Conservation (phyloP, 345 rosid species). For the Eucalyptus curtisii region DNA sequence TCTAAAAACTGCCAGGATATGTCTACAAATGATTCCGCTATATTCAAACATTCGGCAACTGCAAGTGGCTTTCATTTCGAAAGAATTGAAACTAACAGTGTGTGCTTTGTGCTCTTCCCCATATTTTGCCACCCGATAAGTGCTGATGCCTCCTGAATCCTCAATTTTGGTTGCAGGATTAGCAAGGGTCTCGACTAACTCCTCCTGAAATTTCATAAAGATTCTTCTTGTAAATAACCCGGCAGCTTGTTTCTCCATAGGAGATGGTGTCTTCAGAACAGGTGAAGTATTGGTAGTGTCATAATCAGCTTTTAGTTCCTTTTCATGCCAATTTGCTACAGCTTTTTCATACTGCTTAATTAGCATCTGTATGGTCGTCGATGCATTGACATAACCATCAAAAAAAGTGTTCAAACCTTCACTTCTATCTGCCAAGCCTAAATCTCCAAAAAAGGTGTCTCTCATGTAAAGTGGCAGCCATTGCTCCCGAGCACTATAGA, state of each 20-base stretch:
- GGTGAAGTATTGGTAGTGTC: constrained; percentile 46
- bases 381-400: constrained; percentile 45
- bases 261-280: constrained; percentile 59
- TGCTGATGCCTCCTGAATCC: constrained; percentile 35
- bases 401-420: constrained; percentile 34
- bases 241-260: constrained; percentile 81
- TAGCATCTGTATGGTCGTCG: constrained; percentile 42
- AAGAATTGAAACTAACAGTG: constrained; percentile 44
- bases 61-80: constrained; percentile 64
- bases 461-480: constrained; percentile 69
- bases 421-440: constrained; percentile 16
- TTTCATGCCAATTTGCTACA: constrained; percentile 49
- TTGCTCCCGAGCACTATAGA: constrained; percentile 49
- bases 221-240: constrained; percentile 46
- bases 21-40: constrained; percentile 70
- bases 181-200: constrained; percentile 65
- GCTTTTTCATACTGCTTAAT: constrained; percentile 62
- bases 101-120: constrained; percentile 54
- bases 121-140: constrained; percentile 56
- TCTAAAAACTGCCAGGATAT: constrained; percentile 64
- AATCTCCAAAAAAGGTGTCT: constrained; percentile 54
- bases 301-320: constrained; percentile 66
- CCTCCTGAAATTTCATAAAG: constrained; percentile 69
- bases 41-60: constrained; percentile 84
- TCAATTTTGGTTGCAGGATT: constrained; percentile 51